phyloP scores from a whole-genome alignment of 305 asterid species.

The Ruellia speciosa region DNA sequence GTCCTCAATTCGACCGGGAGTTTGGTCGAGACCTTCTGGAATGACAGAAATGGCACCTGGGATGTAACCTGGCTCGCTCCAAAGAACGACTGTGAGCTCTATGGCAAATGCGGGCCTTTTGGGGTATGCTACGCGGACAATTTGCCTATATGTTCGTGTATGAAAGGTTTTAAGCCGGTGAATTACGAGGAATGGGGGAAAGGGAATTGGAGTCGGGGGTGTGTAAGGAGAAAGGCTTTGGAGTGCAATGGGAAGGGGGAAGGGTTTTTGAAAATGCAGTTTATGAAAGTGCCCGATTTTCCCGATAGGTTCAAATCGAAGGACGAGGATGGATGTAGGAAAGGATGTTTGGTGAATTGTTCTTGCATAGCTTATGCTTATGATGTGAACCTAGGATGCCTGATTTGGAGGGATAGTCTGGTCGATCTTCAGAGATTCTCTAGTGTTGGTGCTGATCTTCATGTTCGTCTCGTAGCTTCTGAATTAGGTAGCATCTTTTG shows the following conservation, averaged over 20 bases:
- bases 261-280: slow-evolving; percentile 32
- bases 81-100: slow-evolving; percentile 21
- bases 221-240: slow-evolving; percentile 26
- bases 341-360: slow-evolving; percentile 47
- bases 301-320: slow-evolving; percentile 12
- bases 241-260: slow-evolving; percentile 30
- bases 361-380: slow-evolving; percentile 60
- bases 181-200: slow-evolving; percentile 34
- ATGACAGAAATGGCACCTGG: slow-evolving; percentile 19
- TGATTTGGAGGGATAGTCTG: slow-evolving; percentile 61
- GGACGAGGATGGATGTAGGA: slow-evolving; percentile 28
- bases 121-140: slow-evolving; percentile 20
- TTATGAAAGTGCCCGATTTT: slow-evolving; percentile 57
- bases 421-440: slow-evolving; percentile 35
- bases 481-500: slow-evolving; percentile 26
- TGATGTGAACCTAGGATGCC: slow-evolving; percentile 48
- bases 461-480: slow-evolving; percentile 11
- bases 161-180: slow-evolving; percentile 37
- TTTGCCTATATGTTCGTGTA: slow-evolving; percentile 31
- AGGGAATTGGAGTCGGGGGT: slow-evolving; percentile 40
- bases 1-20: slow-evolving; percentile 23
- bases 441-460: neutral
- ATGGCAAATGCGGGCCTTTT: slow-evolving; percentile 28
- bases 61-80: slow-evolving; percentile 25
- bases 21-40: slow-evolving; percentile 24